Evolutionary conservation across 306 rosid genomes (phyloP).

Genomic region (Trichosanthes truncata): DNA sequence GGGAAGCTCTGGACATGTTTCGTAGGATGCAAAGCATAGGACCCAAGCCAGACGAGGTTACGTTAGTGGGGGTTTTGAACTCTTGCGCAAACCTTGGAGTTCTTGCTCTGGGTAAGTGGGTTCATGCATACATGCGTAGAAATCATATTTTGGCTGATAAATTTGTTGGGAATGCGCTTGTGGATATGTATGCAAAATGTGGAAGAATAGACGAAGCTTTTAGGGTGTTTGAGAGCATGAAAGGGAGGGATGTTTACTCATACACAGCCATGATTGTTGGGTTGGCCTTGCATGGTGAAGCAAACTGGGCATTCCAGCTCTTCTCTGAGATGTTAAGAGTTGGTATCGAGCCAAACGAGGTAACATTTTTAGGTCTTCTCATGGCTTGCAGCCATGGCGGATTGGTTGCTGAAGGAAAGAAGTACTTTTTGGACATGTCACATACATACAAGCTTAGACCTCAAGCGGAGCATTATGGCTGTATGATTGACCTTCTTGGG

Average conservation of each 20-base stretch:
- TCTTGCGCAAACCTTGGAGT: constrained; percentile 34
- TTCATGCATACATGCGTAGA: constrained; percentile 27
- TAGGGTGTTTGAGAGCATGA: constrained; percentile 26
- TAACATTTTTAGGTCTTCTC: constrained; percentile 31
- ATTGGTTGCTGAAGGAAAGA: constrained; percentile 28
- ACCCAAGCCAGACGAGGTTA: constrained; percentile 25
- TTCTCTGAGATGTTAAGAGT: constrained; percentile 20
- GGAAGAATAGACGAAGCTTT: constrained; percentile 29
- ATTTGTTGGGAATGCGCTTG: constrained; percentile 31
- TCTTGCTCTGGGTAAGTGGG: constrained; percentile 33
- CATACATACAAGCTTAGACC: constrained; percentile 19
- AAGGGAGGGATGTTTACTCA: constrained; percentile 24
- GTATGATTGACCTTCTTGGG: constrained; percentile 47
- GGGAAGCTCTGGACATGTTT: constrained; percentile 23
- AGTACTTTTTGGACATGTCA: constrained; percentile 26
- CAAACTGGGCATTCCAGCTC: constrained; percentile 17
- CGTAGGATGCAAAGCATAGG: constrained; percentile 25
- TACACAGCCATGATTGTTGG: constrained; percentile 31
- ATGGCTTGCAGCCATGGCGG: constrained; percentile 38
- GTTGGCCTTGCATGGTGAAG: constrained; percentile 35
- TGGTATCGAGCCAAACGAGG: constrained; percentile 29
- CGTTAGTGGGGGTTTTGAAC: constrained; percentile 28
- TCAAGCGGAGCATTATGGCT: constrained; percentile 31
- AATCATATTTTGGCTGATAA: constrained; percentile 21
- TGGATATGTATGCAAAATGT: constrained; percentile 41